A percentile compares a stretch with the other conserved stretches of the same genome.
Evolutionary conservation across 768 basidiomycete genomes (phyloP).

Genomic region (Panaeolus papilionaceus): DNA sequence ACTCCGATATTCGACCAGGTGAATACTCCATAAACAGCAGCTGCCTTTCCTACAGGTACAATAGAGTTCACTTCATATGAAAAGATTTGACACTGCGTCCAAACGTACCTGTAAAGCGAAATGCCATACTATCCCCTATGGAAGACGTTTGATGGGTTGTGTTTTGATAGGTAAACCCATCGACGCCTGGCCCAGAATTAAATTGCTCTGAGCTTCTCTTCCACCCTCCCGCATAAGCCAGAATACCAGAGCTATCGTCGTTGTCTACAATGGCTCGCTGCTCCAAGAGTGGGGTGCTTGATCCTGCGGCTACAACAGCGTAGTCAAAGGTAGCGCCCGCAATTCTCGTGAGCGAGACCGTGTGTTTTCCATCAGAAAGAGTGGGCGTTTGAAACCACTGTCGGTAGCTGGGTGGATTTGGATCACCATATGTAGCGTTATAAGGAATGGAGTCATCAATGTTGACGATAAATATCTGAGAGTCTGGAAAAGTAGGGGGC

Average conservation of each 20-base stretch:
- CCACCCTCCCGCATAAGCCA: constrained; percentile 25
- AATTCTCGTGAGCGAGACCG: constrained; percentile 28
- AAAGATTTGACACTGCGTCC: not conserved
- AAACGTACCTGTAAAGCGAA: constrained; percentile 35
- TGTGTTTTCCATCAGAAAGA: constrained; percentile 32
- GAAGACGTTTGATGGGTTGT: constrained; percentile 30
- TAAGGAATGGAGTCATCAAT: constrained; percentile 30
- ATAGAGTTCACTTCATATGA: too few species aligned
- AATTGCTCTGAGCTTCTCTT: constrained; percentile 23
- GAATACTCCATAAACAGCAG: constrained; percentile 33
- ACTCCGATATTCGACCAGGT: constrained; percentile 31
- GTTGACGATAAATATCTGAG: constrained; percentile 28
- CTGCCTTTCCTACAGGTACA: constrained; percentile 26
- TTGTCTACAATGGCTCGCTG: constrained; percentile 32
- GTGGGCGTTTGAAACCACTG: constrained; percentile 36
- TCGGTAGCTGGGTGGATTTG: constrained; percentile 31
- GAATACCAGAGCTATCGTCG: constrained; percentile 23
- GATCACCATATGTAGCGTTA: constrained; percentile 30
- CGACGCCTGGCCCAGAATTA: constrained; percentile 25
- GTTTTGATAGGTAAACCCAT: constrained; percentile 33
- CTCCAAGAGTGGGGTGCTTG: constrained; percentile 26
- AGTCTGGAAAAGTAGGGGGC: constrained; percentile 21
- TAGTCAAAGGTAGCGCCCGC: constrained; percentile 32
- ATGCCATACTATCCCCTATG: constrained; percentile 31
- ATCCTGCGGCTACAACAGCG: constrained; percentile 31